phyloP scores from a whole-genome alignment of 2,329 filamentous ascomycete species.

The Phialophora tarda region DNA sequence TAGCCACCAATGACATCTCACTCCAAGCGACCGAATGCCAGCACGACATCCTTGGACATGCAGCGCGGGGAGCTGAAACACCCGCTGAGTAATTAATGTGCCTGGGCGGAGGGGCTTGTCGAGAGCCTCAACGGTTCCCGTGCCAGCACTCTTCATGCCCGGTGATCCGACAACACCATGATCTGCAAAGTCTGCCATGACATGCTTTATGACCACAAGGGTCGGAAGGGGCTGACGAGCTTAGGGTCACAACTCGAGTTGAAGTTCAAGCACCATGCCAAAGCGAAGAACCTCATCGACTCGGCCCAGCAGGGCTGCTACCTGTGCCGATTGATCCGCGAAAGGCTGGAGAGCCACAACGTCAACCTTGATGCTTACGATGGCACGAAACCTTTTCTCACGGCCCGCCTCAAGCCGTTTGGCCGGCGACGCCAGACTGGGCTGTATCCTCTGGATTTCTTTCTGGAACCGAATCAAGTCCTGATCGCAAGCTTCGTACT shows the following conservation, averaged over 20 bases:
- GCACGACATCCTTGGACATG: no score
- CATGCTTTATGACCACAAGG: conserved; percentile 18
- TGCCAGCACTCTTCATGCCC: background rate
- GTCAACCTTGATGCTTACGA: background rate
- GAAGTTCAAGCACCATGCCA: background rate
- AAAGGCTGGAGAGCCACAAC: conserved; percentile 4
- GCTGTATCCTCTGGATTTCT: conserved; percentile 24
- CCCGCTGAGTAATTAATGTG: background rate
- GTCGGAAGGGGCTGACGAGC: background rate
- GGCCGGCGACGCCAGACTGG: background rate
- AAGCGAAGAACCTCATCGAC: background rate
- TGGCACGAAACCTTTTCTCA: background rate
- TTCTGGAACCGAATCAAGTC: conserved; percentile 3
- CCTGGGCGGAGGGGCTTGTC: background rate
- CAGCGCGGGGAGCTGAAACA: background rate
- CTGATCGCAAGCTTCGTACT: conserved; percentile 21
- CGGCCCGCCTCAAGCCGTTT: background rate
- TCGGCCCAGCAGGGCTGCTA: background rate
- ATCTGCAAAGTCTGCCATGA: conserved; percentile 25
- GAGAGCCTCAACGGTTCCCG: background rate
- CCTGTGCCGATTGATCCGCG: background rate
- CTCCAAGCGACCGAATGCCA: background rate
- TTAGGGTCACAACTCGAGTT: background rate
- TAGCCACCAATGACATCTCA: background rate
- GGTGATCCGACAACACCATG: conserved; percentile 7